These are phyloP conservation scores for Claviceps monticola DNA, from an alignment of 2,329 filamentous ascomycete genomes.

Conservation along the genomic window DNA sequence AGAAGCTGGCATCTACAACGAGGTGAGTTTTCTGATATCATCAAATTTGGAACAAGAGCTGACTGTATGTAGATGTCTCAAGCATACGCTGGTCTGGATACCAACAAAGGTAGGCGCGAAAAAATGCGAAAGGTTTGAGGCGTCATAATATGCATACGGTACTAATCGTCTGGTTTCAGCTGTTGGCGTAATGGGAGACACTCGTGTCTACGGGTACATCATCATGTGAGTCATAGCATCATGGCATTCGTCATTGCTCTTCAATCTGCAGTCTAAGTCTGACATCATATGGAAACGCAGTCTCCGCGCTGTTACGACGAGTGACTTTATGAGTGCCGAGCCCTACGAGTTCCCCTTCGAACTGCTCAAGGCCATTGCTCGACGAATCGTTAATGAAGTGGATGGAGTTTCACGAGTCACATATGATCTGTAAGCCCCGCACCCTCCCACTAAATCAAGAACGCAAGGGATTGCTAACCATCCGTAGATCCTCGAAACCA, in stretches of 20 bases:
- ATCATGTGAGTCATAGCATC: conserved; percentile 6
- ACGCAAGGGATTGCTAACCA: not conserved
- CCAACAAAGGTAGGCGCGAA: conserved; percentile 8
- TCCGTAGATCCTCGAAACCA: conserved; percentile 37
- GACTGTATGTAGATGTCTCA: conserved; percentile 12
- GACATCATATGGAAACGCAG: not conserved
- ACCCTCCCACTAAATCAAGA: not conserved
- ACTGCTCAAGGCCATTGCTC: conserved; percentile 38
- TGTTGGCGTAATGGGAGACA: conserved; percentile 13
- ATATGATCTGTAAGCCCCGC: conserved; percentile 37
- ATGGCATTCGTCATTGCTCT: not conserved
- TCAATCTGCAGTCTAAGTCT: not conserved
- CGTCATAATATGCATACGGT: not conserved
- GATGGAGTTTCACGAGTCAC: conserved; percentile 58
- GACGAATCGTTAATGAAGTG: conserved; percentile 33
- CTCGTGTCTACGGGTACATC: conserved; percentile 20
- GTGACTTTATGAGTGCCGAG: conserved; percentile 46
- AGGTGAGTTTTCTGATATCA: conserved; percentile 22
- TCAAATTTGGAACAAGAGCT: conserved; percentile 1
- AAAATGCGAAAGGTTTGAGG: not conserved
- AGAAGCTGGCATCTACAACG: conserved; percentile 55
- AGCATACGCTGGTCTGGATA: conserved; percentile 14
- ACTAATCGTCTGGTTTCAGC: not conserved
- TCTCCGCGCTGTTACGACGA: conserved; percentile 6
- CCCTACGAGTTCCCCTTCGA: conserved; percentile 50